Evolutionary conservation across 2,329 filamentous ascomycete genomes (phyloP).

Genomic region (Trichoderma atroviride): DNA sequence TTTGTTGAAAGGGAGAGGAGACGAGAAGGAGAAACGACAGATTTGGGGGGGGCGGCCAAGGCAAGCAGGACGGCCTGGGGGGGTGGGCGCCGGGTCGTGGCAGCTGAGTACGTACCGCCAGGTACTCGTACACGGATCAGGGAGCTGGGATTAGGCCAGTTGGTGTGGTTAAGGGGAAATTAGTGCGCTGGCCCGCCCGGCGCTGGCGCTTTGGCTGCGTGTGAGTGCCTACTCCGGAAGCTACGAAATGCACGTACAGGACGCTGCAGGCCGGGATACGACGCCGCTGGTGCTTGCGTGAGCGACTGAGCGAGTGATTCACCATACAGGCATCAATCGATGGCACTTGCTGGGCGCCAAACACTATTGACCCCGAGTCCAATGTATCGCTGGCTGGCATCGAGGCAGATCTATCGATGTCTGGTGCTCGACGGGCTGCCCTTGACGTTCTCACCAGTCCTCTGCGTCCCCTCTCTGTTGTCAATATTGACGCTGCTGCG

Average conservation of each 20-base stretch:
- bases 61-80: background rate
- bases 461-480: background rate
- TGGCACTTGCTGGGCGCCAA: background rate
- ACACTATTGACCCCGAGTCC: background rate
- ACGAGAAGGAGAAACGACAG: slow-evolving; percentile 25
- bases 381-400: background rate
- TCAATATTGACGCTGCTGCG: background rate
- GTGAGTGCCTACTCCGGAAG: background rate
- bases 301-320: background rate
- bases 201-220: slow-evolving; percentile 11
- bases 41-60: slow-evolving; percentile 23
- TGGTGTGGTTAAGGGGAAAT: slow-evolving; percentile 28
- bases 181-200: slow-evolving; percentile 26
- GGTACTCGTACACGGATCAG: slow-evolving; percentile 17
- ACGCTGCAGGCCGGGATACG: slow-evolving; percentile 17
- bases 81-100: slow-evolving; percentile 5
- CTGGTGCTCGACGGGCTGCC: background rate
- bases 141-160: slow-evolving; percentile 25
- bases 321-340: background rate
- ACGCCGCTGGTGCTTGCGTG: background rate
- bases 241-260: slow-evolving; percentile 17
- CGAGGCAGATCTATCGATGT: background rate
- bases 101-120: slow-evolving; percentile 20
- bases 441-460: background rate
- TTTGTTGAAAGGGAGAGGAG: slow-evolving; percentile 45